These are phyloP conservation scores for Staphylotrichum tortipilum DNA, from an alignment of 495 filamentous ascomycete genomes.

Conservation along the genomic window DNA sequence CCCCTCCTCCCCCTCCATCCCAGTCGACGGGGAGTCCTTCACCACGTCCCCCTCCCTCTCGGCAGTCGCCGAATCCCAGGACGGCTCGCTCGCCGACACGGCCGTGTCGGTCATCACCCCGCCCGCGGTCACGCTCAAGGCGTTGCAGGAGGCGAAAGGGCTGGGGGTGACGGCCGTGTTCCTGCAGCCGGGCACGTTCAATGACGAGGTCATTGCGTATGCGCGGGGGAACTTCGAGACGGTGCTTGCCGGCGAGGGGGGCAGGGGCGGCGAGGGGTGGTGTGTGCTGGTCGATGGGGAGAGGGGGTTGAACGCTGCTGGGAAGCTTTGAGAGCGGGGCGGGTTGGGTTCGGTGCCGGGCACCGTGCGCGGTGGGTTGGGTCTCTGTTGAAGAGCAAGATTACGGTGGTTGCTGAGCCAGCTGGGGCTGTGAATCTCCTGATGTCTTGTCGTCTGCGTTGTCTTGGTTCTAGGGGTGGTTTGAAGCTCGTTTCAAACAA, in stretches of 20 bases:
- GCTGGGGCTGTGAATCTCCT: too few species aligned
- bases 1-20: slow-evolving; percentile 55
- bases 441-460: too few species aligned
- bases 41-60: slow-evolving; percentile 56
- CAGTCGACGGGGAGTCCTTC: slow-evolving; percentile 42
- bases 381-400: too few species aligned
- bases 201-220: slow-evolving; percentile 61
- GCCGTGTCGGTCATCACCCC: slow-evolving; percentile 84
- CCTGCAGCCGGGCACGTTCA: slow-evolving; percentile 85
- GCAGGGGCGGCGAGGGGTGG: slow-evolving; percentile 67
- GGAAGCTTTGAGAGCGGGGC: slow-evolving; percentile 27
- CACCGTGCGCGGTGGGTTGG: too few species aligned
- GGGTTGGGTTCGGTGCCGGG: not conserved
- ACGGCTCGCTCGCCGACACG: slow-evolving; percentile 57
- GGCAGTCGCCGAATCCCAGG: too few species aligned
- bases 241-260: slow-evolving; percentile 61
- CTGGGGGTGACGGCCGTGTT: slow-evolving; percentile 75
- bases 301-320: slow-evolving; percentile 53
- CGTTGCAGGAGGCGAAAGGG: slow-evolving; percentile 71
- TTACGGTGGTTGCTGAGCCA: too few species aligned
- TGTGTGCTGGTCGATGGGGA: slow-evolving; percentile 91
- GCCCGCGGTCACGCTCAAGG: slow-evolving; percentile 56
- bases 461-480: too few species aligned
- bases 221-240: slow-evolving; percentile 57
- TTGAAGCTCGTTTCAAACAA: too few species aligned